These are phyloP conservation scores for Ogataea naganishii DNA, from an alignment of 805 yeast species.

Conservation along the genomic window DNA sequence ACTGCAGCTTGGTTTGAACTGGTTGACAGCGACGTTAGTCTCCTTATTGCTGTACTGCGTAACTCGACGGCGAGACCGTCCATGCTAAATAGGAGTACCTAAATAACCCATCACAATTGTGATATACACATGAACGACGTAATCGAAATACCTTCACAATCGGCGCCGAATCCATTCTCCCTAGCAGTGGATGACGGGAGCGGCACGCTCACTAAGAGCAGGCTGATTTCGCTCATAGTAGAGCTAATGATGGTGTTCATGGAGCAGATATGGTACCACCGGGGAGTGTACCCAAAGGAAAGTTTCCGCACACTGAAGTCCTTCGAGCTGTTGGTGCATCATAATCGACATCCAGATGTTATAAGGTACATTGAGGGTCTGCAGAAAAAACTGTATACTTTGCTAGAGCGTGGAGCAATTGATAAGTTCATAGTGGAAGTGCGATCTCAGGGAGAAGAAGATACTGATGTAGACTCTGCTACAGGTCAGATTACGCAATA, in stretches of 20 bases:
- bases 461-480: background rate
- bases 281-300: constrained; percentile 42
- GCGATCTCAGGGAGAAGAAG: constrained; percentile 1
- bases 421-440: constrained; percentile 15
- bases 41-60: too few species aligned
- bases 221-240: constrained; percentile 26
- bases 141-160: too few species aligned
- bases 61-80: too few species aligned
- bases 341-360: constrained; percentile 39
- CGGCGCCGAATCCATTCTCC: too few species aligned
- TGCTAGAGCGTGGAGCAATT: constrained; percentile 14
- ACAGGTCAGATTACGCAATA: background rate
- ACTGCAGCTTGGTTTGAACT: too few species aligned
- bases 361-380: constrained; percentile 27
- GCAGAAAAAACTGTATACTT: constrained; percentile 12
- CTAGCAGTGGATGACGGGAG: too few species aligned
- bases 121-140: too few species aligned
- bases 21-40: too few species aligned
- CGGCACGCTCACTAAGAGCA: constrained; percentile 12
- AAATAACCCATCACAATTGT: too few species aligned
- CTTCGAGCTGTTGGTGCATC: constrained; percentile 33
- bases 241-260: constrained; percentile 44
- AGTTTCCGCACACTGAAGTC: constrained; percentile 36
- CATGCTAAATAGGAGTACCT: too few species aligned
- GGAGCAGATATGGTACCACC: constrained; percentile 46